A percentile compares a stretch with the other conserved stretches of the same genome.
Evolutionary conservation across 2,329 filamentous ascomycete genomes (phyloP).

Genomic region (Exophiala phaeomuriformis): DNA sequence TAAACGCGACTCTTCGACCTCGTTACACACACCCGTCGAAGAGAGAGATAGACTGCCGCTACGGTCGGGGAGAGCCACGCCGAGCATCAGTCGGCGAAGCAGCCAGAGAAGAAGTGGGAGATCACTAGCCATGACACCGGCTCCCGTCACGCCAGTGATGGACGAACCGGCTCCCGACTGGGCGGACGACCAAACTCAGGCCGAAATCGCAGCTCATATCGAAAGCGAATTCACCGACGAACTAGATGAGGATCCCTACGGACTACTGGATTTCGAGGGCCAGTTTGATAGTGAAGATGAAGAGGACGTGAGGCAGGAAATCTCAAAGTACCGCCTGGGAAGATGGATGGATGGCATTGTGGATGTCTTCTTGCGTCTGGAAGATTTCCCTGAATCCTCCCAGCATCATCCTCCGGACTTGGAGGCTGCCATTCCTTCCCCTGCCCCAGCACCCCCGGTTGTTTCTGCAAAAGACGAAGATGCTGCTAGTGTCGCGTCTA

Average conservation of each 20-base stretch:
- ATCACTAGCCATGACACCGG: conserved; percentile 34
- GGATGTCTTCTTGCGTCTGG: conserved; percentile 33
- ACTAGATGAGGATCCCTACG: conserved; percentile 24
- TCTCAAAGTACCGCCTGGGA: conserved; percentile 51
- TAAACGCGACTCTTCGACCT: conserved; percentile 50
- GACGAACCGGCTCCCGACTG: conserved; percentile 22
- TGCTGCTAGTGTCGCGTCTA: conserved; percentile 6
- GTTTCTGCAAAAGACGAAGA: conserved; percentile 1
- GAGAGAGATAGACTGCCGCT: conserved; percentile 26
- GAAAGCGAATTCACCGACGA: conserved; percentile 19
- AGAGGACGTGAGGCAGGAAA: conserved; percentile 46
- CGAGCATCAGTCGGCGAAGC: conserved; percentile 26
- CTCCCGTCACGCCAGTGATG: conserved; percentile 14
- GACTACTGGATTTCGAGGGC: conserved; percentile 28
- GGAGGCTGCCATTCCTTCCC: background rate
- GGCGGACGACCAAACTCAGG: conserved; percentile 25
- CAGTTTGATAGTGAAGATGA: conserved; percentile 38
- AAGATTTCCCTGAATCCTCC: conserved; percentile 10
- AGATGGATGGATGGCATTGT: conserved; percentile 52
- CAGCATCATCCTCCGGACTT: background rate
- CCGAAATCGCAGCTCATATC: conserved; percentile 24
- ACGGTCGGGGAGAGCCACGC: conserved; percentile 20
- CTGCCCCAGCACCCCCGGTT: background rate
- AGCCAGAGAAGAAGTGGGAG: conserved; percentile 32
- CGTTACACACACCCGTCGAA: conserved; percentile 32